These are phyloP conservation scores for Stachybotrys echinatus DNA, from an alignment of 2,329 filamentous ascomycete species.

Conservation along the genomic window DNA sequence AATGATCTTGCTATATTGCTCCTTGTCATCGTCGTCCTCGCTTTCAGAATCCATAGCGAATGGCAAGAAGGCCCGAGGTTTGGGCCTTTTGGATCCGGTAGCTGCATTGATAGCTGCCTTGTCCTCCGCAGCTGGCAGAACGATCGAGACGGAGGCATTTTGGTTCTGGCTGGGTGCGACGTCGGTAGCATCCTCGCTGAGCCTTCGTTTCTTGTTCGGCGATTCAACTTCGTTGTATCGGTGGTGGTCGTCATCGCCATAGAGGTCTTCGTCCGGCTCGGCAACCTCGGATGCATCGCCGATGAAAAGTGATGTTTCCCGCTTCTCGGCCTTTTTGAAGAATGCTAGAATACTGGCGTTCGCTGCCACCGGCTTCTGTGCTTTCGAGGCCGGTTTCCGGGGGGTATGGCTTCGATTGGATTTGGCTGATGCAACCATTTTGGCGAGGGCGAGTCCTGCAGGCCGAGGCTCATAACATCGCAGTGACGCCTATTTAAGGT, in stretches of 20 bases:
- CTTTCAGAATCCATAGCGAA: conserved; percentile 68
- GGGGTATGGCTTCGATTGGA: conserved; percentile 23
- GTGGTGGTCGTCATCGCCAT: conserved; percentile 17
- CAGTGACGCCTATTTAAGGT: too few species aligned
- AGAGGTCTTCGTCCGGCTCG: conserved; percentile 19
- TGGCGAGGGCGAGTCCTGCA: conserved; percentile 1
- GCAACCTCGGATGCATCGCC: conserved; percentile 16
- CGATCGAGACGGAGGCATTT: conserved; percentile 19
- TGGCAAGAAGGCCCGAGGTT: conserved; percentile 32
- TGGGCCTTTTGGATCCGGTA: conserved; percentile 10
- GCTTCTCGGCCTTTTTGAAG: conserved; percentile 63
- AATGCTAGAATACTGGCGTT: conserved; percentile 70
- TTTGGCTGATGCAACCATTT: conserved; percentile 29
- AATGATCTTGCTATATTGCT: not conserved
- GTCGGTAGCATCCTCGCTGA: conserved; percentile 14
- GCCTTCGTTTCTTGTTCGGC: conserved; percentile 22
- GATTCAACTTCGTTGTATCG: conserved; percentile 28
- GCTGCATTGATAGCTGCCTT: conserved; percentile 15
- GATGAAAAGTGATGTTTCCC: conserved; percentile 54
- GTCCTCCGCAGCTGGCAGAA: conserved; percentile 20
- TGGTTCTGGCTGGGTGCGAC: conserved; percentile 5
- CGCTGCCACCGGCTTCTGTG: conserved; percentile 30
- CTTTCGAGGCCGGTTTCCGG: conserved; percentile 18
- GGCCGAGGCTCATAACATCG: too few species aligned
- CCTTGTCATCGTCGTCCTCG: conserved; percentile 26